Evolutionary conservation across 1,139 yeast genomes (phyloP).

Genomic region (Kurtzmaniella quercitrusa): DNA sequence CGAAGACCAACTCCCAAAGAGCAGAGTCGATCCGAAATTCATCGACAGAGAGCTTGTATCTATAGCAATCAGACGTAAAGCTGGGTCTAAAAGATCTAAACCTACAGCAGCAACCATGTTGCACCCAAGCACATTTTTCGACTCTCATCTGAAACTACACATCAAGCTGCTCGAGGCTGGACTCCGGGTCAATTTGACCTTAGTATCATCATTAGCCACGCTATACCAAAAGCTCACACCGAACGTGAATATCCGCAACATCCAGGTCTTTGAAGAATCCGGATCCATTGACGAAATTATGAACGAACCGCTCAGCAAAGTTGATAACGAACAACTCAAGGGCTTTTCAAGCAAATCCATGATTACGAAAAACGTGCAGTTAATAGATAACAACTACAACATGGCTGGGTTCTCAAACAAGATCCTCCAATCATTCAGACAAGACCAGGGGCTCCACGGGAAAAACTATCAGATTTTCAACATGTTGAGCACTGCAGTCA

Average conservation of each 20-base stretch:
- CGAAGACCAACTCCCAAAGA: conserved; percentile 13
- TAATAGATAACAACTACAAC: conserved; percentile 34
- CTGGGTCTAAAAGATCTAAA: conserved; percentile 16
- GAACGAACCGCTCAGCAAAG: not conserved
- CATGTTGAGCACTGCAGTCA: conserved; percentile 44
- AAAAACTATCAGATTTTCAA: conserved; percentile 33
- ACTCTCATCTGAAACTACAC: conserved; percentile 32
- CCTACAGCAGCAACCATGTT: conserved; percentile 5
- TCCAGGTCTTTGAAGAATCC: conserved; percentile 1
- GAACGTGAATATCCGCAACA: conserved; percentile 16
- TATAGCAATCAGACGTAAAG: conserved; percentile 38
- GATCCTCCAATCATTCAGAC: conserved; percentile 26
- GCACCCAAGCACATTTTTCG: conserved; percentile 4
- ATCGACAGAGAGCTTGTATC: conserved; percentile 27
- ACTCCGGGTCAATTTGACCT: conserved; percentile 43
- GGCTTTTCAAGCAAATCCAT: not conserved
- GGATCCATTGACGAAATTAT: not conserved
- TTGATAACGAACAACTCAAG: not conserved
- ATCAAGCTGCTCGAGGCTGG: conserved; percentile 53
- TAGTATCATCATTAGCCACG: conserved; percentile 39
- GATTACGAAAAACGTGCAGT: conserved; percentile 23
- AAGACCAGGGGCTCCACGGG: conserved; percentile 4
- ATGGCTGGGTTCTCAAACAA: conserved; percentile 33
- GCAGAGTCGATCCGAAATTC: conserved; percentile 21
- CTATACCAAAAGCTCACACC: conserved; percentile 45